These are phyloP conservation scores for Lipomyces mesembrius DNA, from an alignment of 805 yeast genomes.

Conservation along the genomic window DNA sequence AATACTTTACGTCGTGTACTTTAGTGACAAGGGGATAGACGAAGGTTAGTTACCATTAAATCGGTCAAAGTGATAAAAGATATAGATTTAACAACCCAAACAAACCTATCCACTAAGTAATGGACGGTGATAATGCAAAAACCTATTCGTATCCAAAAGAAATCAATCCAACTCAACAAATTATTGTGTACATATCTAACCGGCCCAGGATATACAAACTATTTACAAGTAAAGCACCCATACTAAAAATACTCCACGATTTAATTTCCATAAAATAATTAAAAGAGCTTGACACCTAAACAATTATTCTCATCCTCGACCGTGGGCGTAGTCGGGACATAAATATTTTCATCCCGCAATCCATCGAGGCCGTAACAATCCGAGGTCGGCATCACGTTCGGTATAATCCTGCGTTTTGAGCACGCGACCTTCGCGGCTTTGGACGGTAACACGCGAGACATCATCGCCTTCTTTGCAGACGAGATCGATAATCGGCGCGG, in stretches of 20 bases:
- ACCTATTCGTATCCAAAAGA: not conserved
- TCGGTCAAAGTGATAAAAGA: too few relatives aligned
- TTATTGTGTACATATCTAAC: not conserved
- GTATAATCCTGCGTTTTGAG: not conserved
- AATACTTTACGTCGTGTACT: too few relatives aligned
- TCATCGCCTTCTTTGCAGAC: not conserved
- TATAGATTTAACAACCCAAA: not conserved
- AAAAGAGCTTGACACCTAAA: not conserved
- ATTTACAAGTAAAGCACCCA: not conserved
- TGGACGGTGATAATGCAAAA: not conserved
- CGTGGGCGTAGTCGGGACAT: not conserved
- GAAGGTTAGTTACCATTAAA: too few relatives aligned
- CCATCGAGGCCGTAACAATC: not conserved
- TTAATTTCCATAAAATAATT: not conserved
- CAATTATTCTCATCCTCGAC: not conserved
- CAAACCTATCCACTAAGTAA: not conserved
- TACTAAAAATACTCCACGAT: not conserved
- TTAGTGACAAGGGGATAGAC: too few relatives aligned
- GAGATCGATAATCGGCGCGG: not conserved
- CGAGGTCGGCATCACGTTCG: not conserved
- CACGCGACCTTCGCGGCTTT: not conserved
- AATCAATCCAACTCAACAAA: not conserved
- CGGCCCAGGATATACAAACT: not conserved
- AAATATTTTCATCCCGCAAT: not conserved
- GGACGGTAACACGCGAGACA: constrained; percentile 1